phyloP scores from a whole-genome alignment of 1,284 basidiomycete species.

The Puccinia polysora region DNA sequence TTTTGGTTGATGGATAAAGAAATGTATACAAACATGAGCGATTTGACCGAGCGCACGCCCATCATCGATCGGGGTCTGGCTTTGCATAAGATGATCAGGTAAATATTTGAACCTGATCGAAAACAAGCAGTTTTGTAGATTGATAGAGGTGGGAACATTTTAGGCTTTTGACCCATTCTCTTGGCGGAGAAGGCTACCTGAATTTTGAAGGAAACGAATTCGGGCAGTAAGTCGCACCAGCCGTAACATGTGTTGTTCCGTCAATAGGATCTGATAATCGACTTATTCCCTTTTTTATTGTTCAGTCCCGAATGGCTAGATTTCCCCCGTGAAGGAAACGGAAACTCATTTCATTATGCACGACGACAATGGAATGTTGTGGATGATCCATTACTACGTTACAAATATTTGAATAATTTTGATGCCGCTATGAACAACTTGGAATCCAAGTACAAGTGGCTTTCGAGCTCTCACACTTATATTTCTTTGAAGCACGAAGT shows the following conservation, averaged over 20 bases:
- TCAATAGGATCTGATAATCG: conserved; percentile 58
- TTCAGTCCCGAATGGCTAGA: conserved; percentile 75
- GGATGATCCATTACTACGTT: conserved; percentile 77
- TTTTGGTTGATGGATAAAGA: conserved; percentile 99
- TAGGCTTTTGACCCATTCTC: conserved; percentile 79
- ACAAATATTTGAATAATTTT: conserved; percentile 87
- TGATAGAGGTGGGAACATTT: not conserved
- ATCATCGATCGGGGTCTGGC: conserved; percentile 82
- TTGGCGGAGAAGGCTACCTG: conserved; percentile 94
- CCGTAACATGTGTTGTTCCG: conserved; percentile 27
- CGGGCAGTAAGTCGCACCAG: conserved; percentile 45
- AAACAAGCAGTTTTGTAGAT: not conserved
- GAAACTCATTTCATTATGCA: conserved; percentile 90
- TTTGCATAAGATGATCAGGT: conserved; percentile 97
- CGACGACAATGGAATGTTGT: conserved; percentile 87
- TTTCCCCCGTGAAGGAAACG: conserved; percentile 91
- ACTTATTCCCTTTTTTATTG: not conserved
- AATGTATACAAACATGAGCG: conserved; percentile 98
- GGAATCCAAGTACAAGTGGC: conserved; percentile 76
- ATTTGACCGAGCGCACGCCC: conserved; percentile 76
- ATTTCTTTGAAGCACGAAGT: conserved; percentile 86
- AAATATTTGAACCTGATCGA: too few species aligned
- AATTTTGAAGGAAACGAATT: conserved; percentile 86
- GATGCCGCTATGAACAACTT: conserved; percentile 87
- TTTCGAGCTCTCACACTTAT: conserved; percentile 77